These are phyloP conservation scores for Tricholoma flavovirens DNA, from an alignment of 768 basidiomycete genomes.

Conservation along the genomic window DNA sequence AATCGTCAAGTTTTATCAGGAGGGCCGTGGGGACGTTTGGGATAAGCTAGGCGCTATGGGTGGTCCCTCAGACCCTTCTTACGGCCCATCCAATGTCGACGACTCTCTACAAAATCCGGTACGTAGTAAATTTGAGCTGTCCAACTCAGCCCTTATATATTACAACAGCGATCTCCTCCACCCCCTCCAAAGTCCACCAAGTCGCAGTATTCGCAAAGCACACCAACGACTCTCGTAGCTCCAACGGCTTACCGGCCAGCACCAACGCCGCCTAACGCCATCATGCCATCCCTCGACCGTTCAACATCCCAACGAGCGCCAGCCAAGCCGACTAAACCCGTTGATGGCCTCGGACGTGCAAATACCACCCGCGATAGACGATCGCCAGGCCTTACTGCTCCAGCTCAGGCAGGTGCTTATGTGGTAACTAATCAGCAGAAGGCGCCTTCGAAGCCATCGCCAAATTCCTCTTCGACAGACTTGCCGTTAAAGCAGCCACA, in stretches of 20 bases:
- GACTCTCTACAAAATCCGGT: conserved; percentile 55
- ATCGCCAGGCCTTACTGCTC: conserved; percentile 34
- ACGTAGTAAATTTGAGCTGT: conserved; percentile 24
- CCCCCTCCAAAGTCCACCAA: conserved; percentile 44
- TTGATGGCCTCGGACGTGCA: conserved; percentile 52
- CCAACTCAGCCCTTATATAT: conserved; percentile 4
- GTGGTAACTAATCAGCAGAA: conserved; percentile 24
- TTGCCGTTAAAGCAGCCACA: conserved; percentile 40
- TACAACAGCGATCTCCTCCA: conserved; percentile 40
- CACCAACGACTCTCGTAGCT: conserved; percentile 22
- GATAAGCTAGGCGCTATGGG: conserved; percentile 73
- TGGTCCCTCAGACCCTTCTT: conserved; percentile 15
- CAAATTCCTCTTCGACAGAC: conserved; percentile 57
- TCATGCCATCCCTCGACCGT: conserved; percentile 72
- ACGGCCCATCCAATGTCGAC: conserved; percentile 32
- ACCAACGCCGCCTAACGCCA: conserved; percentile 63
- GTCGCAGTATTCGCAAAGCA: conserved; percentile 20
- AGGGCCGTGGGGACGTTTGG: conserved; percentile 76
- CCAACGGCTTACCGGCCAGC: conserved; percentile 70
- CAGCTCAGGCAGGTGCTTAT: conserved; percentile 22
- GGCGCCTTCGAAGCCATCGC: conserved; percentile 42
- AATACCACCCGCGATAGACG: conserved; percentile 66
- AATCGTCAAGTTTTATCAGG: conserved; percentile 98
- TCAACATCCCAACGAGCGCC: conserved; percentile 83
- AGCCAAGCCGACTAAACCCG: conserved; percentile 39